These are phyloP conservation scores for Claviceps sp. DNA, from an alignment of 2,329 filamentous ascomycete genomes.

Conservation along the genomic window DNA sequence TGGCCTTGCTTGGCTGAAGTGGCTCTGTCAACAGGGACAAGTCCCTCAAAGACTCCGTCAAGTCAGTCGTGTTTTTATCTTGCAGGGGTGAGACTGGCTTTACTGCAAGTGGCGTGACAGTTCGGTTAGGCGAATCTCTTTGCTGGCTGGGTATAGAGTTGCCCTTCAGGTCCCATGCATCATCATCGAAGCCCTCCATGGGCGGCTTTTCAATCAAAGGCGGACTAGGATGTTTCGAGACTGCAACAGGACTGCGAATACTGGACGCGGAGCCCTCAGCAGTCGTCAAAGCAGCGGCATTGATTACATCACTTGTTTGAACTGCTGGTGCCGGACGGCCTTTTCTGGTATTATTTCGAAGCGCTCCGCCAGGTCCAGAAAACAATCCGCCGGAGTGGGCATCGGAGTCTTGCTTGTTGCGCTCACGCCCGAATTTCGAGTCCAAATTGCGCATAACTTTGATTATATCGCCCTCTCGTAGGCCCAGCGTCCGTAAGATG, in stretches of 20 bases:
- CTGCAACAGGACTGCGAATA: constrained; percentile 12
- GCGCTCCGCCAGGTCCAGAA: constrained; percentile 77
- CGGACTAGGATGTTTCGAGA: constrained; percentile 12
- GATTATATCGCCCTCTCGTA: constrained; percentile 92
- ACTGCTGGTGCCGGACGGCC: constrained; percentile 78
- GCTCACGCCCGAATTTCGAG: constrained; percentile 56
- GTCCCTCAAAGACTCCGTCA: constrained; percentile 47
- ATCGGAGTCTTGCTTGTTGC: constrained; percentile 43
- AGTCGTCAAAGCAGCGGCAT: constrained; percentile 72
- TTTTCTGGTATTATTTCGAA: constrained; percentile 91
- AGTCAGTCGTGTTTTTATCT: constrained; percentile 9
- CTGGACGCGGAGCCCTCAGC: constrained; percentile 23
- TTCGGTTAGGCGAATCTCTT: constrained; percentile 13
- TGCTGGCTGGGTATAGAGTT: constrained; percentile 42
- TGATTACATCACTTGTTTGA: constrained; percentile 72
- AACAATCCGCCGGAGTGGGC: constrained; percentile 59
- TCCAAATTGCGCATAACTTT: constrained; percentile 88
- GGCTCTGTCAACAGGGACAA: constrained; percentile 40
- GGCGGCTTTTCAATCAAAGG: constrained; percentile 13
- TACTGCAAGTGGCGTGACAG: constrained; percentile 7
- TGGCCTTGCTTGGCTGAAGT: constrained; percentile 34
- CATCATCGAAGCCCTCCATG: constrained; percentile 70
- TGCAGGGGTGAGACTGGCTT: constrained; percentile 7
- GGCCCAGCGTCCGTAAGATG: constrained; percentile 73
- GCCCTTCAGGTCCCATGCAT: constrained; percentile 86